Conservation (phyloP, 345 rosid species). For the Salix caprea region DNA sequence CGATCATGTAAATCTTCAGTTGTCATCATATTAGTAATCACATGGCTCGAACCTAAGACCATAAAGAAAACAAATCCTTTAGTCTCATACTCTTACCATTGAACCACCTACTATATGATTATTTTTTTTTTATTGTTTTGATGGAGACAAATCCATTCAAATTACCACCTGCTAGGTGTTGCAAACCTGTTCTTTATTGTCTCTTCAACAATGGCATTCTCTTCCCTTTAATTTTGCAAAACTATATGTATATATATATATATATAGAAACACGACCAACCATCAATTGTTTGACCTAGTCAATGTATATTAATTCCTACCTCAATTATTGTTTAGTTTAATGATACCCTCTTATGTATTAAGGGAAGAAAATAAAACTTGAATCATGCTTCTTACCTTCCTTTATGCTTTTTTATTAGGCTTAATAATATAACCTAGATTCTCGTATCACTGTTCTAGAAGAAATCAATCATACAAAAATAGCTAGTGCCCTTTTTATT, state of each 20-base stretch:
- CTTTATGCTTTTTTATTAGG: not conserved
- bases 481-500: not conserved
- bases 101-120: no score
- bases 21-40: no score
- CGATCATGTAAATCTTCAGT: rapidly evolving
- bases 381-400: not conserved
- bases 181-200: not conserved
- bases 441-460: not conserved
- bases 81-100: no score
- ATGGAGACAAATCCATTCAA: no score
- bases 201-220: not conserved
- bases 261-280: not conserved
- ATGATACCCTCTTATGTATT: not conserved
- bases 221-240: not conserved
- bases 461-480: no score
- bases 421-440: not conserved
- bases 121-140: no score
- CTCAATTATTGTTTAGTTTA: not conserved
- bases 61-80: rapidly evolving
- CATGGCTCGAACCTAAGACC: no score
- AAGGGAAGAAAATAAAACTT: not conserved
- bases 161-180: not conserved
- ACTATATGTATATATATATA: not conserved
- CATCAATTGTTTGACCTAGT: not conserved
- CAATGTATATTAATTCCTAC: not conserved